Evolutionary conservation across 768 basidiomycete genomes (phyloP).

Genomic region (Auriscalpium orientale): DNA sequence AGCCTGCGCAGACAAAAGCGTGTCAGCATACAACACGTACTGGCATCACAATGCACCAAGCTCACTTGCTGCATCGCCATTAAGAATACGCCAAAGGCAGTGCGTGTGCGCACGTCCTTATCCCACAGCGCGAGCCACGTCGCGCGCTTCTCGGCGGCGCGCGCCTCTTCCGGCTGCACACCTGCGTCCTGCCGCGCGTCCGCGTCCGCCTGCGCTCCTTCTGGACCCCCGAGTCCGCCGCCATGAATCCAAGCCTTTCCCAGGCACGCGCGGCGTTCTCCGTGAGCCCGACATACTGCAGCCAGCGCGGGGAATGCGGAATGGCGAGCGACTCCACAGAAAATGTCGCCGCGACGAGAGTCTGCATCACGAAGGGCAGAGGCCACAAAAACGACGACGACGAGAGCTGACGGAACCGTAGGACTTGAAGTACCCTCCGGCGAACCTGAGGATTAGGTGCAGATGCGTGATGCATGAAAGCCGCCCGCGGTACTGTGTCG

Average conservation of each 20-base stretch:
- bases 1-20: slow-evolving; percentile 12
- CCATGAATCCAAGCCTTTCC: slow-evolving; percentile 17
- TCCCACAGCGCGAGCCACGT: slow-evolving; percentile 19
- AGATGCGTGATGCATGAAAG: slow-evolving; percentile 35
- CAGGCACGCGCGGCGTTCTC: slow-evolving; percentile 26
- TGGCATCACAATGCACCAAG: too few species aligned
- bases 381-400: slow-evolving; percentile 29
- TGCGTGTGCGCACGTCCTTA: slow-evolving; percentile 26
- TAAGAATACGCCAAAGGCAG: slow-evolving; percentile 34
- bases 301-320: slow-evolving; percentile 36
- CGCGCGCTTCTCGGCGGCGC: not conserved
- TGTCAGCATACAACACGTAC: not conserved
- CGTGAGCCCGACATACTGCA: slow-evolving; percentile 27
- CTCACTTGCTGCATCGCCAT: slow-evolving; percentile 37
- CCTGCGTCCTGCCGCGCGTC: too few species aligned
- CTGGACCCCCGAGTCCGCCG: slow-evolving; percentile 17
- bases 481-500: slow-evolving; percentile 32
- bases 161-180: too few species aligned
- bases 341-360: slow-evolving; percentile 21
- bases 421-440: slow-evolving; percentile 31
- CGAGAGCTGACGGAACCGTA: slow-evolving; percentile 26
- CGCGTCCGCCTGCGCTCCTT: slow-evolving; percentile 12
- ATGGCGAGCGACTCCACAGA: slow-evolving; percentile 25
- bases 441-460: slow-evolving; percentile 35
- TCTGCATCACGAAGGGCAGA: slow-evolving; percentile 29